Conservation (phyloP, 768 basidiomycete genomes). For the Amanita thiersii region DNA sequence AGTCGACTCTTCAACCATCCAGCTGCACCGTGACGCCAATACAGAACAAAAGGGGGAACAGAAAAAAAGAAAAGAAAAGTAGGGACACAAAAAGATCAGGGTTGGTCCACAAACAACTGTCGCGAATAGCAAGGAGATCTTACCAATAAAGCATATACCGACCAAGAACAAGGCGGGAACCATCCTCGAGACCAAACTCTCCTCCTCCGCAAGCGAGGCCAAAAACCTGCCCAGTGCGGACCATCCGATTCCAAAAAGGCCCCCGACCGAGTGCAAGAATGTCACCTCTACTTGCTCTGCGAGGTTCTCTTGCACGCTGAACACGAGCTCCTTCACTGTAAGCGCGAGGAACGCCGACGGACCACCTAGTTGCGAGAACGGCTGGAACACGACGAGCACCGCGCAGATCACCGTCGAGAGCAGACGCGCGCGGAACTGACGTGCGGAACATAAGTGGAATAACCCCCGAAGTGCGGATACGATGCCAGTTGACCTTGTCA, state of each 20-base stretch:
- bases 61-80: too few species aligned
- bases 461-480: too few species aligned
- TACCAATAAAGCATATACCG: constrained; percentile 29
- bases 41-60: too few species aligned
- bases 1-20: constrained; percentile 32
- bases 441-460: too few species aligned
- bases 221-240: constrained; percentile 16
- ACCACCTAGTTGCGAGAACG: constrained; percentile 31
- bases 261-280: constrained; percentile 34
- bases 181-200: constrained; percentile 21
- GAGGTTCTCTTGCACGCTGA: constrained; percentile 36
- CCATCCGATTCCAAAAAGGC: constrained; percentile 26
- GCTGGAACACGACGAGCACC: constrained; percentile 26
- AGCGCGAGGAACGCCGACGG: constrained; percentile 27
- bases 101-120: not conserved
- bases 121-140: not conserved
- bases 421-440: constrained; percentile 30
- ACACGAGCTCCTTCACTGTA: constrained; percentile 37
- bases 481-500: too few species aligned
- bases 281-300: constrained; percentile 40
- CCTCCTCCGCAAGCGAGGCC: constrained; percentile 13
- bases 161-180: constrained; percentile 34
- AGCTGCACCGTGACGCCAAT: too few species aligned
- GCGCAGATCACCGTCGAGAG: constrained; percentile 36
- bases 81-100: not conserved